Base-by-base conservation (phyloP, 345 rosid genomes). In the Hevea brasiliensis region DNA sequence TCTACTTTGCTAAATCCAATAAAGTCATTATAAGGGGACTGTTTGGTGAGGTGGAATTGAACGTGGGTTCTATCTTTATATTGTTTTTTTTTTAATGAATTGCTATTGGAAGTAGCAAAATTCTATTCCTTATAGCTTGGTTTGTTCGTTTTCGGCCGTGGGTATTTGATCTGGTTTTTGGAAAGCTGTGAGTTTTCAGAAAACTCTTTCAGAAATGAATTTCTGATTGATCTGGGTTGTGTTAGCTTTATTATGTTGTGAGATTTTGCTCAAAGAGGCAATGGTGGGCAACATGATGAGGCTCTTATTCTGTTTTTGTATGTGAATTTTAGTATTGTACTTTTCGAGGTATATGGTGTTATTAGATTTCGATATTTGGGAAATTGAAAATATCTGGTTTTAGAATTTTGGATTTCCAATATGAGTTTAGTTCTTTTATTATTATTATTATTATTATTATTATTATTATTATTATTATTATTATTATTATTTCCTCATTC, bases 161-260 rank as follows among this genome's bases (percentile, higher is more conserved):
- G 20, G 44, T 54, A 18, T n/a, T 76, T 86, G 85, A 81, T 86
- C 88, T 78, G 80, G 72, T 81, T 83, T 37, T 61, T 44, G n/a
- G 70, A 29, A 58, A 29, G 37, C 12, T 32, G 37, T 32, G 37
- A 32, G 72, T 81, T 83, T 37, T 61, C 40, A 21, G 72, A 37
- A 58, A 23, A 26, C 12, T 9, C 37, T 29, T 67, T n/a, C 26
- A 6, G 44, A 12, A 20, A n/a, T 51, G 53, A 12, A n/a, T 12
- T 64, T 20, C 57, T 45, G 58, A 13, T 67, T 76, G 79, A 75
- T 84, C 61, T 72, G 60, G 63, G 24, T 60, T 73, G 58, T 53
- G 35, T 57, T 45, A 45, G 74, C 57, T 71, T 54, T 37, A 35
- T 45, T 64, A 11, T 29, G 70, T 51, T 17, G 23, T 70, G 63